Conservation (phyloP, 768 basidiomycete species). For the Lentinula guzmanii region DNA sequence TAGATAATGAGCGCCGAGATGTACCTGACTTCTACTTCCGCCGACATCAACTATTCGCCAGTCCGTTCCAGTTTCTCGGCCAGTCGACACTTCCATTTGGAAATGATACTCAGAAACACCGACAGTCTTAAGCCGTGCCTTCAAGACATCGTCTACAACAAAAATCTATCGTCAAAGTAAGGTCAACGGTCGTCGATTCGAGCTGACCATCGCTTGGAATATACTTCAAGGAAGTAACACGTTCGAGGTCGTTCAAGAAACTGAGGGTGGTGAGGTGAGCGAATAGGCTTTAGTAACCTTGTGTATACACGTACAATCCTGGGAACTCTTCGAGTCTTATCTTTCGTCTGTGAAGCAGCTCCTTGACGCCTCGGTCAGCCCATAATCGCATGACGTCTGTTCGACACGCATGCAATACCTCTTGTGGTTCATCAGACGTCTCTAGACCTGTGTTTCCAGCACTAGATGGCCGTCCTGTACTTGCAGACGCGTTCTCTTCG, state of each 20-base stretch:
- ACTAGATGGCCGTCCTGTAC: conserved; percentile 30
- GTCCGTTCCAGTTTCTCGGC: conserved; percentile 52
- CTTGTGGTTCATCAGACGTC: conserved; percentile 52
- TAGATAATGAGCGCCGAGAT: conserved; percentile 15
- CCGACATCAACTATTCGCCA: conserved; percentile 80
- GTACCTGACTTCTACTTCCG: conserved; percentile 65
- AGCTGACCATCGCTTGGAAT: conserved; percentile 61
- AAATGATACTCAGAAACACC: conserved; percentile 81
- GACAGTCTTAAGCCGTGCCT: conserved; percentile 70
- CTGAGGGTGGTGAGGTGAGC: conserved; percentile 27
- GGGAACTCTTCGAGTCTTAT: conserved; percentile 65
- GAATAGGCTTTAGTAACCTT: not conserved
- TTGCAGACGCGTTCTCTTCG: conserved; percentile 7
- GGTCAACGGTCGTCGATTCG: not conserved
- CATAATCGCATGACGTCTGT: conserved; percentile 66
- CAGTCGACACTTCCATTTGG: conserved; percentile 58
- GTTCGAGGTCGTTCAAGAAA: conserved; percentile 63
- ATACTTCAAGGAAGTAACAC: conserved; percentile 58
- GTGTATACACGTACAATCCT: conserved; percentile 55
- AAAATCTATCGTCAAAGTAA: not conserved
- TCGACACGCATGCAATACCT: conserved; percentile 51
- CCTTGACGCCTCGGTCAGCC: conserved; percentile 54
- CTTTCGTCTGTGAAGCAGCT: conserved; percentile 48
- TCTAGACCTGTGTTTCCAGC: conserved; percentile 41
- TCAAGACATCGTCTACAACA: conserved; percentile 64